Evolutionary conservation across 2,329 filamentous ascomycete genomes (phyloP).

Genomic region (Helminthosporium solani): DNA sequence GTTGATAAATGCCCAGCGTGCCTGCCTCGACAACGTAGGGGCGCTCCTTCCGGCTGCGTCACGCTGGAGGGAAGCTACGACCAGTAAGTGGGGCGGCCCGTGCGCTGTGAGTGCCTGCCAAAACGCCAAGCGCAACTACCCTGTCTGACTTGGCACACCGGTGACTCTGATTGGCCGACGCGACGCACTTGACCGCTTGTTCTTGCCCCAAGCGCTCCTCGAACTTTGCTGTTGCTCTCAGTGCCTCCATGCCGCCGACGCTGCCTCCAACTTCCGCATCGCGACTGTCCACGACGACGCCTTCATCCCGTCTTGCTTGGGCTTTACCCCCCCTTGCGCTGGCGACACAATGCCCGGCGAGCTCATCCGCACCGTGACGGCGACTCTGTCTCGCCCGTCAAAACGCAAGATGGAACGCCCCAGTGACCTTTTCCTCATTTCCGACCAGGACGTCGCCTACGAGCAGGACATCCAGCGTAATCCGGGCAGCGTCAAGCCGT

Average conservation of each 20-base stretch:
- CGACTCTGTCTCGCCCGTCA: constrained; percentile 35
- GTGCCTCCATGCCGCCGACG: no score
- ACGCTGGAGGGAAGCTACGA: not conserved
- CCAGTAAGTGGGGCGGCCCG: not conserved
- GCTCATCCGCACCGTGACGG: constrained; percentile 42
- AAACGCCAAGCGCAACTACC: no score
- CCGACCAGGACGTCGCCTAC: constrained; percentile 89
- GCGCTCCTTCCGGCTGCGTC: not conserved
- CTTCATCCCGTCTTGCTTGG: constrained; percentile 29
- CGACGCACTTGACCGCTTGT: constrained; percentile 5
- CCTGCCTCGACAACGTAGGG: no score
- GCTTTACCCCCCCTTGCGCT: constrained; percentile 29
- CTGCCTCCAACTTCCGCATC: constrained; percentile 13
- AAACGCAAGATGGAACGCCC: constrained; percentile 40
- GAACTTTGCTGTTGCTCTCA: constrained; percentile 10
- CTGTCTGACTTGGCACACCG: constrained; percentile 1
- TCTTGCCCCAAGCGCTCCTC: no score
- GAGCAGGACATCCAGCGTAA: constrained; percentile 93
- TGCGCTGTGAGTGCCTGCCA: no score
- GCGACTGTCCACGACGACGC: constrained; percentile 9
- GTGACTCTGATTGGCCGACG: constrained; percentile 8
- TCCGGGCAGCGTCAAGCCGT: constrained; percentile 82
- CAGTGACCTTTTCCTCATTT: constrained; percentile 53
- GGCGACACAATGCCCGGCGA: constrained; percentile 48
- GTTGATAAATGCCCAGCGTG: no score